phyloP scores from a whole-genome alignment of 352 stramenopile genomes.

The Phytopythium sindhum region DNA sequence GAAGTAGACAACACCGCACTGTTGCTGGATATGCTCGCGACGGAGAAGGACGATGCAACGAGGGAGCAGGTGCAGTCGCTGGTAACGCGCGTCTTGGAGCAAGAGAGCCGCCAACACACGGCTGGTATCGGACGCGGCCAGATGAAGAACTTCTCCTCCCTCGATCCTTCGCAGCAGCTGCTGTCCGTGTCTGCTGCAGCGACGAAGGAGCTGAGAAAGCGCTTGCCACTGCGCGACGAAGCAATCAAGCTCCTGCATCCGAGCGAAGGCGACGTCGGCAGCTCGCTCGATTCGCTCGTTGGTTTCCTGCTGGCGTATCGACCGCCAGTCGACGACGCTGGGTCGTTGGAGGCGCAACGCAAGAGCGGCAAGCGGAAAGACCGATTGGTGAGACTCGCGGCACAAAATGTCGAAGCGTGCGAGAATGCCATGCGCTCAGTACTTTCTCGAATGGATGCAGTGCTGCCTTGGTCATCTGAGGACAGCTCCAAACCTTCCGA shows the following conservation, averaged over 20 bases:
- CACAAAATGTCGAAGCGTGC: conserved; percentile 40
- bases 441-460: conserved; percentile 22
- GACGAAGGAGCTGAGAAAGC: conserved; percentile 54
- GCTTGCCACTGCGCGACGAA: conserved; percentile 27
- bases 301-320: conserved; percentile 45
- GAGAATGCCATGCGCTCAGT: conserved; percentile 17
- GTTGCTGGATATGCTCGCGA: conserved; percentile 32
- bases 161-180: conserved; percentile 16
- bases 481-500: conserved; percentile 3
- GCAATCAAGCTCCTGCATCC: conserved; percentile 9
- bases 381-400: conserved; percentile 44
- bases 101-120: conserved; percentile 35
- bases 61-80: conserved; percentile 37
- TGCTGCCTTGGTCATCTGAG: conserved; percentile 7
- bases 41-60: conserved; percentile 31
- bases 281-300: conserved; percentile 5
- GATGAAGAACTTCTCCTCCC: conserved; percentile 26
- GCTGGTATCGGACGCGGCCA: conserved; percentile 33
- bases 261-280: conserved; percentile 11
- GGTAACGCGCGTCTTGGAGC: conserved; percentile 32
- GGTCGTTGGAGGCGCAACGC: conserved; percentile 20
- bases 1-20: conserved; percentile 47
- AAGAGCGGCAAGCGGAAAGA: conserved; percentile 45
- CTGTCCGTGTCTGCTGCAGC: conserved; percentile 40
- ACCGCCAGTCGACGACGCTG: conserved; percentile 16